phyloP scores from a whole-genome alignment of 2,329 filamentous ascomycete genomes.

The Calonectria pseudoreteaudii region DNA sequence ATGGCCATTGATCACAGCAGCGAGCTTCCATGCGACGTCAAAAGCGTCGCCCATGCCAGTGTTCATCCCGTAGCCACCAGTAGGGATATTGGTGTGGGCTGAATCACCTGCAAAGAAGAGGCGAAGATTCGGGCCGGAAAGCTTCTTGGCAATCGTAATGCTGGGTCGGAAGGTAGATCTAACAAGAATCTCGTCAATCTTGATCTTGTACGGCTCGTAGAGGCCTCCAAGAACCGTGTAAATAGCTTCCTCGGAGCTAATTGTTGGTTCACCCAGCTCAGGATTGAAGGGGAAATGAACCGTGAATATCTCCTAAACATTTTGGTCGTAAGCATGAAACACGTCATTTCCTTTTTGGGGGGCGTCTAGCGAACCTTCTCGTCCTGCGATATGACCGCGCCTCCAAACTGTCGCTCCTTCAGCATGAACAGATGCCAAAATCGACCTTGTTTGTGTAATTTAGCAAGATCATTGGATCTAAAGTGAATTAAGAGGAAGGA shows the following conservation, averaged over 20 bases:
- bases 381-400: constrained; percentile 9
- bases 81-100: constrained; percentile 50
- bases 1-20: constrained; percentile 35
- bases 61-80: constrained; percentile 53
- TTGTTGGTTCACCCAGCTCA: neutral
- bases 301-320: neutral
- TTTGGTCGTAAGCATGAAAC: neutral
- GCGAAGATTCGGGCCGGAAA: constrained; percentile 47
- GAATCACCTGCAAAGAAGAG: constrained; percentile 51
- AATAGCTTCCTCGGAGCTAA: constrained; percentile 13
- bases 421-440: constrained; percentile 17
- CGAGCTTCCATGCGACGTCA: constrained; percentile 51
- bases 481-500: constrained; percentile 8
- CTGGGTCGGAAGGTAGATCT: constrained; percentile 34
- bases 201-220: constrained; percentile 16
- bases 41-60: constrained; percentile 50
- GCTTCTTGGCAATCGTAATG: constrained; percentile 39
- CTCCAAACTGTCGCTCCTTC: neutral
- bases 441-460: constrained; percentile 10
- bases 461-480: neutral
- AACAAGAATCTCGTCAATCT: constrained; percentile 40
- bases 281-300: neutral
- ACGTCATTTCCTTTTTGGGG: neutral
- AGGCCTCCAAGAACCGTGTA: constrained; percentile 20
- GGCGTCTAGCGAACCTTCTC: neutral